Evolutionary conservation across 805 yeast species (phyloP).

Genomic region (Blastobotrys americana): DNA sequence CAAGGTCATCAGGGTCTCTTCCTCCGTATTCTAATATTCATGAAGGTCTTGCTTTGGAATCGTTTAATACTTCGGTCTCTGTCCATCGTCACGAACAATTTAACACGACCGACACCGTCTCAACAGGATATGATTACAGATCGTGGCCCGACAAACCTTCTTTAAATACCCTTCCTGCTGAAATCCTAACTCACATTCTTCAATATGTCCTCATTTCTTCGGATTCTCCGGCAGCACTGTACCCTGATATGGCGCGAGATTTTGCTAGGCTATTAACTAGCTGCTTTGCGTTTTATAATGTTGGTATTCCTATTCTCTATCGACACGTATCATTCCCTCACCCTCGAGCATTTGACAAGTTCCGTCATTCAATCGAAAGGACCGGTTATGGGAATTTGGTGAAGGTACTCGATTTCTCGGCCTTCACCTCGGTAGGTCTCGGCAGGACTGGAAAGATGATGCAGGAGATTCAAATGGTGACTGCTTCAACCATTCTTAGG

Average conservation of each 20-base stretch:
- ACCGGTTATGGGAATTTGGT: constrained; percentile 43
- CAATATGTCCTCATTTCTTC: constrained; percentile 17
- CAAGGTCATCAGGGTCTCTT: neutral
- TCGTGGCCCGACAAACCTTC: constrained; percentile 3
- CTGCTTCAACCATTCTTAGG: constrained; percentile 58
- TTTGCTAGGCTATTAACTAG: constrained; percentile 22
- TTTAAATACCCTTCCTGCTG: constrained; percentile 21
- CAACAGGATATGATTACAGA: neutral
- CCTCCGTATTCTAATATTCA: neutral
- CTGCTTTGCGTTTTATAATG: constrained; percentile 28
- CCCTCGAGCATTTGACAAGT: constrained; percentile 70
- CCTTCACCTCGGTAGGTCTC: constrained; percentile 80
- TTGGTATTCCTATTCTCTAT: constrained; percentile 32
- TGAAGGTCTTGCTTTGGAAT: neutral
- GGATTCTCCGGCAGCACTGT: constrained; percentile 1
- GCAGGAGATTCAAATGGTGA: constrained; percentile 84
- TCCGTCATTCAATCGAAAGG: constrained; percentile 52
- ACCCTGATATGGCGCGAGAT: constrained; percentile 13
- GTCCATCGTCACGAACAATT: neutral
- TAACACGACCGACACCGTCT: neutral
- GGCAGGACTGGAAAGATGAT: constrained; percentile 89
- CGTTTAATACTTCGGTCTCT: neutral
- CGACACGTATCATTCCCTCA: constrained; percentile 51
- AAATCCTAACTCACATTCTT: constrained; percentile 22
- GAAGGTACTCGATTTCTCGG: constrained; percentile 75